Evolutionary conservation across 2,329 filamentous ascomycete species (phyloP), one percentile per base, ranked within the genome.

Genomic region (Colletotrichum orbiculare): DNA sequence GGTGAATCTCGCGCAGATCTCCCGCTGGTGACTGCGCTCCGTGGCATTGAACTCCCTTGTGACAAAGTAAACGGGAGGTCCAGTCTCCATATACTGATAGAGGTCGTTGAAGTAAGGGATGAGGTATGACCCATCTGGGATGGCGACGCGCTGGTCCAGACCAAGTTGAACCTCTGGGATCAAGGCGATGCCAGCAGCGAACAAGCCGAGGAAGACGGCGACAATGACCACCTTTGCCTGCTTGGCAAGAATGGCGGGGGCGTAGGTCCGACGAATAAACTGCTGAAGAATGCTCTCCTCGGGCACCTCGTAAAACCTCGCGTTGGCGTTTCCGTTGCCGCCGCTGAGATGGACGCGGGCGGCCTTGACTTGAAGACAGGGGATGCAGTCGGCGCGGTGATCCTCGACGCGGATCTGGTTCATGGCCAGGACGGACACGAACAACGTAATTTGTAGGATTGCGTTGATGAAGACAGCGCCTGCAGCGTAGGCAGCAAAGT

Each of bases 401-500:
- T 92, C 91, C 74, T 99, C 95, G 1, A 97, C 94, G 8, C 96
- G 88, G 74, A 89, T 87, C 78, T 99, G 96, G 73, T 99, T 99
- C 64, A 97, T 85, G 2, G 94, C 89, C 8, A 99, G 84, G 3
- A 98, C 91, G 1, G 96, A 95, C 43, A 97, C 87, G 74, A 99
- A 99, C 89, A 98, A 95, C 1, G 96, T 99, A 70, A 98, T 91
- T 76, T 99, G 96, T 6, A 99, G 82, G n/a, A 98, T 76, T 0
- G 96, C 96, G 74, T 99, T 99, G 83, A 99, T 95, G 71, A 98
- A 90, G 10, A 99, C 96, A 10, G 96, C 96, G 54, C 96, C 96
- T 2, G 96, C 94, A 11, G 96, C 96, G 75, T 99, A 99, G 3
- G 95, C 90, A 13, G 96, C 96, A 78, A 99, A 99, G 78, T 99